phyloP scores from a whole-genome alignment of 805 yeast species.

The Kuraishia capsulata region DNA sequence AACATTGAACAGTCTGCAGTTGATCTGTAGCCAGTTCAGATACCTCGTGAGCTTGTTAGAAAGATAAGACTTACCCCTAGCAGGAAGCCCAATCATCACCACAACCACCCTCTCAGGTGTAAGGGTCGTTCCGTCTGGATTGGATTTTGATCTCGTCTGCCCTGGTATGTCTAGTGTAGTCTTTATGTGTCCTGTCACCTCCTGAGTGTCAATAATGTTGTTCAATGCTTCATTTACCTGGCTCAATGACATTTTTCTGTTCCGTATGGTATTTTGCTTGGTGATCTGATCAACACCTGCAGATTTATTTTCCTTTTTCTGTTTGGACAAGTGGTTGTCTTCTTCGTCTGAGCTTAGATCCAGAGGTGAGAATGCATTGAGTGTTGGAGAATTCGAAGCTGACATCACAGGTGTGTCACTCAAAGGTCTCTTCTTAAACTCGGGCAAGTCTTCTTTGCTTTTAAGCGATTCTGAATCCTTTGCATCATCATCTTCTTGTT shows the following conservation, averaged over 20 bases:
- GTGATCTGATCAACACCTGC: background rate
- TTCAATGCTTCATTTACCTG: background rate
- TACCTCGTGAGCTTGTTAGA: conserved; percentile 87
- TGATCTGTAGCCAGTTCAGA: conserved; percentile 90
- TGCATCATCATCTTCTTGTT: background rate
- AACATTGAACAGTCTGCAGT: conserved; percentile 85
- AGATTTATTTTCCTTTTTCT: too few relatives aligned
- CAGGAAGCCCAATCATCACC: conserved; percentile 95
- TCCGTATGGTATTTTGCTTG: background rate
- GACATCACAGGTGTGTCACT: conserved; percentile 69
- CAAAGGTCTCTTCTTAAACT: conserved; percentile 61
- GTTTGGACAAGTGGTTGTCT: conserved; percentile 13
- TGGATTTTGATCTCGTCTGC: conserved; percentile 67
- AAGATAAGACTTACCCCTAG: conserved; percentile 89
- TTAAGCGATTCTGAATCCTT: too few relatives aligned
- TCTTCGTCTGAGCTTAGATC: conserved; percentile 18
- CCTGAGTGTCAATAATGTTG: conserved; percentile 1
- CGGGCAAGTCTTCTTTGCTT: conserved; percentile 30
- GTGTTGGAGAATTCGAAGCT: conserved; percentile 42
- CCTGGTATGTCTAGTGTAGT: conserved; percentile 92
- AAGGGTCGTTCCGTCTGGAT: conserved; percentile 67
- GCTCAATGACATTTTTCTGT: background rate
- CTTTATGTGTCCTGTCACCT: conserved; percentile 4
- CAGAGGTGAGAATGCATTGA: conserved; percentile 13
- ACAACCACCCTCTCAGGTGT: conserved; percentile 73